Percentiles rank a stretch among this genome's conserved stretches.
These are phyloP conservation scores for Ascochyta lentis DNA, from an alignment of 2,329 filamentous ascomycete species.

Conservation along the genomic window DNA sequence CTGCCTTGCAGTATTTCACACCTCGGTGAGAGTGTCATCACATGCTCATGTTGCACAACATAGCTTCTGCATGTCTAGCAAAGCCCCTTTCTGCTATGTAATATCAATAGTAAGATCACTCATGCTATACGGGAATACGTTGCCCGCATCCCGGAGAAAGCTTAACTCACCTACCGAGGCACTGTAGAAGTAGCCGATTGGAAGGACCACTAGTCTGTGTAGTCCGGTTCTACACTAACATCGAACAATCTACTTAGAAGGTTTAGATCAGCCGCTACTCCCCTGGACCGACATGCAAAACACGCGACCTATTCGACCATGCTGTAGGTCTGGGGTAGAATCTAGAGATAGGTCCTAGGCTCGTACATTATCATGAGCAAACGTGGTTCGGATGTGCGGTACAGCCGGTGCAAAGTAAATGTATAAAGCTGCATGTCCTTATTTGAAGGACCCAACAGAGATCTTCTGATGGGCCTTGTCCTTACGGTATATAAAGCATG, in stretches of 20 bases:
- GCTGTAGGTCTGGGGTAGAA: background rate
- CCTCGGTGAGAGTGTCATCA: background rate
- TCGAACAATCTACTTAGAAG: background rate
- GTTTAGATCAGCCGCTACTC: constrained; percentile 1
- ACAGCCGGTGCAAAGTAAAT: background rate
- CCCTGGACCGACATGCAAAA: background rate
- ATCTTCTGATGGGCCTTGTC: too few species aligned
- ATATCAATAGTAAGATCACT: background rate
- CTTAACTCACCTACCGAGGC: constrained; percentile 3
- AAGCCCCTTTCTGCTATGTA: too few species aligned
- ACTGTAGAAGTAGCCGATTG: background rate
- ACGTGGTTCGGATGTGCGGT: background rate
- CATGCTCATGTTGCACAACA: background rate
- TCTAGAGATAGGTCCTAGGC: background rate
- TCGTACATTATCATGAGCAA: background rate
- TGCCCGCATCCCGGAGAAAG: background rate
- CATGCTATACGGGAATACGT: background rate
- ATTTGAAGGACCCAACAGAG: background rate
- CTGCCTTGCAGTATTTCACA: background rate
- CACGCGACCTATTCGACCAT: background rate
- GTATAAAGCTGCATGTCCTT: background rate
- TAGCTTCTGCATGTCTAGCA: background rate
- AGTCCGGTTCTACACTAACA: background rate
- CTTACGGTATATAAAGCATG: background rate
- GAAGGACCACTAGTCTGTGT: background rate